phyloP scores from a whole-genome alignment of 768 basidiomycete species.

The Favolaschia claudopus region DNA sequence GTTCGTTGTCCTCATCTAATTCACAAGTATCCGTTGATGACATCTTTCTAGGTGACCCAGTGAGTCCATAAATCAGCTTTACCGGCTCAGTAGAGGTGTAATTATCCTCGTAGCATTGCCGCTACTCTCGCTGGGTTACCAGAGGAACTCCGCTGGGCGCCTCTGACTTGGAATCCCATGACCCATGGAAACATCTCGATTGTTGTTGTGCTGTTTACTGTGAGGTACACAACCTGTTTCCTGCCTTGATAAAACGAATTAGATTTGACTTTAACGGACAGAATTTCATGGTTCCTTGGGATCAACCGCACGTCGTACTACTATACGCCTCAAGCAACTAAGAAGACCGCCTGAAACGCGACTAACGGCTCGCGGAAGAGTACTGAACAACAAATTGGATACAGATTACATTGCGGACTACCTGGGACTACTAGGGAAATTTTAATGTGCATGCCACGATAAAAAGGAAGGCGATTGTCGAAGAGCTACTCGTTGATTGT shows the following conservation, averaged over 20 bases:
- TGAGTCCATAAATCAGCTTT: slow-evolving; percentile 40
- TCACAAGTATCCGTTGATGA: slow-evolving; percentile 1
- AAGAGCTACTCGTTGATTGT: slow-evolving; percentile 22
- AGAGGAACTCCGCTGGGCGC: slow-evolving; percentile 54
- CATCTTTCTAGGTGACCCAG: slow-evolving; percentile 61
- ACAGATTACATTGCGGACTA: too few relatives aligned
- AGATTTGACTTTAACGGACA: slow-evolving; percentile 31
- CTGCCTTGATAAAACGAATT: neutral
- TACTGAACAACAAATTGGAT: too few relatives aligned
- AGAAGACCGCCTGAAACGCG: slow-evolving; percentile 20
- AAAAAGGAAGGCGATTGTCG: too few relatives aligned
- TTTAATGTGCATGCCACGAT: too few relatives aligned
- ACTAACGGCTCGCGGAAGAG: too few relatives aligned
- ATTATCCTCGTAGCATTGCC: slow-evolving; percentile 57
- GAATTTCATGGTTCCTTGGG: slow-evolving; percentile 64
- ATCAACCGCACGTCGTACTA: slow-evolving; percentile 56
- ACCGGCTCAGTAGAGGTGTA: slow-evolving; percentile 17
- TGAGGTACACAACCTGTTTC: slow-evolving; percentile 53
- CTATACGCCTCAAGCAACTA: slow-evolving; percentile 29
- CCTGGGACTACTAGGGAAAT: too few relatives aligned
- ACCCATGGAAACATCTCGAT: slow-evolving; percentile 82
- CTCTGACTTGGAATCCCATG: slow-evolving; percentile 70
- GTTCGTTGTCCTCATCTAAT: slow-evolving; percentile 47
- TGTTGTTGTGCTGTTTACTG: slow-evolving; percentile 59
- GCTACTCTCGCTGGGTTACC: slow-evolving; percentile 68